Conservation (phyloP, 2,329 filamentous ascomycete species). For the Diaporthe caulivora region DNA sequence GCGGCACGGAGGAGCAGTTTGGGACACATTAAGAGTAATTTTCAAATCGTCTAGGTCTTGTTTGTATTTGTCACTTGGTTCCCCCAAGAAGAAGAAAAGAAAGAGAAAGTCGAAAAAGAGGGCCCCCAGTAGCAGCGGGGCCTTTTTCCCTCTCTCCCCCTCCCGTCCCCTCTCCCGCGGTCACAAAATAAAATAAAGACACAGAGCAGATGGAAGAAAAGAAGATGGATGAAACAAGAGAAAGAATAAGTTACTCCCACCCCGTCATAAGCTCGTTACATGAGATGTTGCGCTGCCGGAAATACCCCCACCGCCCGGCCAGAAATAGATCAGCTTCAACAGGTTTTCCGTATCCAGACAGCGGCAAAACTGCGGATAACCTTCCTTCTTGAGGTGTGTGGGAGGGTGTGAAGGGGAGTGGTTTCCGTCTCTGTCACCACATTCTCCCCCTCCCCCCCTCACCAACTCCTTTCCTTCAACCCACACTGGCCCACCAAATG, state of each 20-base stretch:
- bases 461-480: no score
- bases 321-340: slow-evolving; percentile 14
- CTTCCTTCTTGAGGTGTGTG: neutral
- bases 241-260: slow-evolving; percentile 28
- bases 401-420: neutral
- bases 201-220: neutral
- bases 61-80: slow-evolving; percentile 27
- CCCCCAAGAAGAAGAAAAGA: slow-evolving; percentile 34
- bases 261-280: slow-evolving; percentile 39
- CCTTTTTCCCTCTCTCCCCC: slow-evolving; percentile 27
- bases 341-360: slow-evolving; percentile 30
- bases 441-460: no score
- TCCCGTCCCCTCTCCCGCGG: slow-evolving; percentile 8
- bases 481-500: neutral
- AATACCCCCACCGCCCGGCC: neutral
- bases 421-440: neutral
- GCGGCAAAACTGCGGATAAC: slow-evolving; percentile 19
- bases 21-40: slow-evolving; percentile 18
- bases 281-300: slow-evolving; percentile 19
- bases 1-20: neutral
- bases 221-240: neutral
- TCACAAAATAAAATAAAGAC: slow-evolving; percentile 1
- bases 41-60: slow-evolving; percentile 38
- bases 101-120: slow-evolving; percentile 31
- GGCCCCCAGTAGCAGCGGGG: slow-evolving; percentile 30